Evolutionary conservation across 306 rosid genomes (phyloP), one percentile per base, ranked within the genome.

Genomic region (Prunus armeniaca): DNA sequence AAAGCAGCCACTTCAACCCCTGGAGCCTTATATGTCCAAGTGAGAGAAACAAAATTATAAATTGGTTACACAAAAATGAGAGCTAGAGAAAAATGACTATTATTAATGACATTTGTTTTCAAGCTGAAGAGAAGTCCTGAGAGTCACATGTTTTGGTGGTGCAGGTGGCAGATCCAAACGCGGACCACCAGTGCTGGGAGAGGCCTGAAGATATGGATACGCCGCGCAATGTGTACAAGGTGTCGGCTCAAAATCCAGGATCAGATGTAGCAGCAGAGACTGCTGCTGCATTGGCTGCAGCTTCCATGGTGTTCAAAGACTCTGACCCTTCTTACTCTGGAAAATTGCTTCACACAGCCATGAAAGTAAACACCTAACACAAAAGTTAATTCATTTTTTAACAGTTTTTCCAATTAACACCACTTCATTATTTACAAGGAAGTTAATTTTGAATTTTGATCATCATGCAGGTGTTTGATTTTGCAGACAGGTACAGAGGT

Each of bases 181-280:
- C 74, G 82, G 98, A 93, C 72, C 98, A 93, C 54, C 68, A 7
- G 22, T 91, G 98, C 78, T 91, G 98, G 98, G 97, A 93, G 84
- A 90, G 98, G 85, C 97, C 97, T 0, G 98, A 93, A 78, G 97
- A 91, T 71, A 93, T 90, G 97, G 96, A 91, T 82, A 91, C 98
- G 1, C 91, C 94, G 0, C 87, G 98, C 12, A 85, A 75, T 12
- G 96, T 85, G 19, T 94, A 94, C 76, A 91, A 87, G 78, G 88
- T 94, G 19, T 82, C 91, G 2, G 19, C 91, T 70, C 88, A 89
- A 79, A 91, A 74, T 60, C 97, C 98, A 46, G 97, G 98, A 4
- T 91, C 98, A 1, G 96, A 94, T 79, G 96, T 91, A 0, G 98
- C 98, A 18, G 91, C 94, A 3, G 98, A 90, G 80, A 94, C 97